Base-by-base conservation (phyloP, 352 stramenopile species). In the Pythium aquatile region DNA sequence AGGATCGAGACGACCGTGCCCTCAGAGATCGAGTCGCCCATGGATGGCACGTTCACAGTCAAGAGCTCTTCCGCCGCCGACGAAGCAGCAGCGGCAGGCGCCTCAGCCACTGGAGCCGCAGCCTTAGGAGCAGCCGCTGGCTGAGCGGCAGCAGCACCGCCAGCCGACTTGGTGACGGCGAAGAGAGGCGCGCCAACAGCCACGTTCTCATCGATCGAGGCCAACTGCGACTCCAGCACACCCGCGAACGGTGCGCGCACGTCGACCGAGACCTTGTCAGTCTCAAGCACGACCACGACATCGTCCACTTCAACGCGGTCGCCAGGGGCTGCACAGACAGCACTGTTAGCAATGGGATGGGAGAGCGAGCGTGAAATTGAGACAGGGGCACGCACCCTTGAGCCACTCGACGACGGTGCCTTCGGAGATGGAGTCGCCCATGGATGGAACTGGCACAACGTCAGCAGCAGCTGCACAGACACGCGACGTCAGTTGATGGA, bases 361-460 rank as follows among this genome's bases (percentile, higher is more conserved):
- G 5, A 29, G n/a, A 29, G 11, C 8, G 24, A 16, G 4, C 10
- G 24, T 9, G 20, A 7, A 51, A 11, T 30, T 28, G n/a, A 51
- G n/a, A 51, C 17, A 5, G 16, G 17, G 42, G 5, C 33, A 55
- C 58, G 29, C 55, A 91, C 81, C 74, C 72, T 99, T 98, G 51
- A 96, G 79, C 83, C 97, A 98, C 69, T 99, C 90, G 10, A 99
- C 96, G 47, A 99, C 92, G 0, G 97, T 99, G 42, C 97, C 98
- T 76, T 99, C 96, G 7, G 93, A 99, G 76, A 99, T 99, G 59
- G 95, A 99, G 75, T 99, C 94, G 20, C 88, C 89, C 83, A 97
- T 95, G 1, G 88, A 93, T 2, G 89, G 89, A 51, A 97, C 88
- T 8, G 87, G 78, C 24, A 97, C 85, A 10, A 73, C 64, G 62